Percentiles rank a stretch among this genome's conserved stretches.
phyloP scores from a whole-genome alignment of 345 rosid genomes.

The Citrus cavaleriei region DNA sequence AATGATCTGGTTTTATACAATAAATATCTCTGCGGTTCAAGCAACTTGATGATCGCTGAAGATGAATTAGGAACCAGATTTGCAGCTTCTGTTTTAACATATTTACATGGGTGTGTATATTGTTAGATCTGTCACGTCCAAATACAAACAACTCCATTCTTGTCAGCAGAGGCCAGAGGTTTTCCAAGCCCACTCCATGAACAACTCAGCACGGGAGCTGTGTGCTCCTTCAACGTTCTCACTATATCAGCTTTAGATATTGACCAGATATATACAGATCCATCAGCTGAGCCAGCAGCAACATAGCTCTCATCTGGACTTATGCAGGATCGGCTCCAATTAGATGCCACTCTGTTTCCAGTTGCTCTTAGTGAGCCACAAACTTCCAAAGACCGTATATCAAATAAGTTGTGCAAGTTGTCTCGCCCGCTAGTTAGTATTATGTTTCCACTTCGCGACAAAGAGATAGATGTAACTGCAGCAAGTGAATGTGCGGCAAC shows the following conservation, averaged over 20 bases:
- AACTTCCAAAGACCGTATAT: constrained; percentile 79
- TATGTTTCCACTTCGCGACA: constrained; percentile 64
- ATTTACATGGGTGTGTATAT: neutral
- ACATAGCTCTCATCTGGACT: constrained; percentile 83
- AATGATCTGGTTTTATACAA: neutral
- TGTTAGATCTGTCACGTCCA: constrained; percentile 52
- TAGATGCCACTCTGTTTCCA: constrained; percentile 83
- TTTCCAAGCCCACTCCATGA: constrained; percentile 92
- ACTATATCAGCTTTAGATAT: constrained; percentile 67
- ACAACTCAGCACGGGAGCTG: constrained; percentile 77
- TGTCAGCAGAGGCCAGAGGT: constrained; percentile 90
- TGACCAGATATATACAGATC: constrained; percentile 81
- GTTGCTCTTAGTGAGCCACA: constrained; percentile 72
- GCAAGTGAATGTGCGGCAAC: constrained; percentile 88
- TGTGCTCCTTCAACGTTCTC: constrained; percentile 73
- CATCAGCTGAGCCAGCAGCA: constrained; percentile 92
- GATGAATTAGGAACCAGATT: neutral
- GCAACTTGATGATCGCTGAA: neutral
- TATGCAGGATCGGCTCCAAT: constrained; percentile 94
- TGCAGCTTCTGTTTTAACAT: neutral
- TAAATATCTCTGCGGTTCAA: neutral
- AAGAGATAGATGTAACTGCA: constrained; percentile 69
- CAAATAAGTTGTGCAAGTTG: constrained; percentile 83
- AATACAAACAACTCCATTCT: constrained; percentile 68
- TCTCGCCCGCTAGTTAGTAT: constrained; percentile 91